Conservation (phyloP, 495 filamentous ascomycete genomes). For the Neurospora hispaniola region DNA sequence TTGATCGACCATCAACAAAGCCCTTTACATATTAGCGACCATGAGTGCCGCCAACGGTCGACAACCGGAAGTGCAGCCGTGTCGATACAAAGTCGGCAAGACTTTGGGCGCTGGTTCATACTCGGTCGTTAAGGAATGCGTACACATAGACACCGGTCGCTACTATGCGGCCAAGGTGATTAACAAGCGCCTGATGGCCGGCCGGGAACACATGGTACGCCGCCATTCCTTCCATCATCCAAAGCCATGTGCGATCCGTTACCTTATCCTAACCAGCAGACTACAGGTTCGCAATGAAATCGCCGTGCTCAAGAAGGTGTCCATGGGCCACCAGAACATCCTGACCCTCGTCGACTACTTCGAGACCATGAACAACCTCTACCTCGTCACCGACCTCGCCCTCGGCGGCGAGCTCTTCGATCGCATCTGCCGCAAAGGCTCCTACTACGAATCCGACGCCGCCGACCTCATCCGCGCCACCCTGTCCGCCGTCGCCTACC, state of each 20-base stretch:
- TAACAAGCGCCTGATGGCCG: slow-evolving; percentile 96
- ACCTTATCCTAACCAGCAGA: not conserved
- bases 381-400: slow-evolving; percentile 93
- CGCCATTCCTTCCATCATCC: not conserved
- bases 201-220: slow-evolving; percentile 90
- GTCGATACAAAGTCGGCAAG: slow-evolving; percentile 95
- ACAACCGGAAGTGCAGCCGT: slow-evolving; percentile 41
- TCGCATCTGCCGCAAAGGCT: slow-evolving; percentile 95
- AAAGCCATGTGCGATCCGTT: not conserved
- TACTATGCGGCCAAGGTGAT: slow-evolving; percentile 99
- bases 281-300: slow-evolving; percentile 91
- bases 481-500: slow-evolving; percentile 91
- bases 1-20: not conserved
- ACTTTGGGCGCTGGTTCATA: slow-evolving; percentile 93
- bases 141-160: slow-evolving; percentile 93
- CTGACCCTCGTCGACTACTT: slow-evolving; percentile 97
- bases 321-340: slow-evolving; percentile 97
- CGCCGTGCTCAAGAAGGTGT: slow-evolving; percentile 88
- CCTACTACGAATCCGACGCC: slow-evolving; percentile 95
- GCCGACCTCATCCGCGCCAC: slow-evolving; percentile 91
- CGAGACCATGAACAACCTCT: slow-evolving; percentile 98
- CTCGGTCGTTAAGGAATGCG: slow-evolving; percentile 98
- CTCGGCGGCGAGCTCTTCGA: slow-evolving; percentile 96
- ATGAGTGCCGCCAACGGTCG: slow-evolving; percentile 27
- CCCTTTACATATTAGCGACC: slow-evolving; percentile 1